These are phyloP conservation scores for Coniella vitis DNA, from an alignment of 2,329 filamentous ascomycete species.

Conservation along the genomic window DNA sequence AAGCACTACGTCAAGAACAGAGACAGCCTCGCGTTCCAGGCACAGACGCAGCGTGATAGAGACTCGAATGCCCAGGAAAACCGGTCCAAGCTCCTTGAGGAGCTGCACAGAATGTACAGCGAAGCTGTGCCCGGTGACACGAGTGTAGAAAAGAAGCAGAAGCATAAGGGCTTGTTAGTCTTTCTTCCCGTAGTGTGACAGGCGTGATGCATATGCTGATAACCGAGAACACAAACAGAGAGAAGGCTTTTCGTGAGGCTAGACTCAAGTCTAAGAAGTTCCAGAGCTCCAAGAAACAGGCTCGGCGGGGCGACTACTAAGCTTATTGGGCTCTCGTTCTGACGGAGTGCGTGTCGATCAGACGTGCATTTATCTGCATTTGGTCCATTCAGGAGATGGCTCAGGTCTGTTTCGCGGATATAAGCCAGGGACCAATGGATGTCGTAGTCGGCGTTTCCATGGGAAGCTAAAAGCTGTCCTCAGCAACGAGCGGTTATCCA, in stretches of 20 bases:
- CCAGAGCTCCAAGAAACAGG: conserved; percentile 40
- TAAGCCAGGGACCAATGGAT: no score
- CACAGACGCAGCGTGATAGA: conserved; percentile 47
- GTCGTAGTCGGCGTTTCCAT: no score
- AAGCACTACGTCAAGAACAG: conserved; percentile 46
- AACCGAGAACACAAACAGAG: conserved; percentile 28
- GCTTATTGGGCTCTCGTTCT: no score
- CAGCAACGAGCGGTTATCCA: no score
- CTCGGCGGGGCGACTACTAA: conserved; percentile 7
- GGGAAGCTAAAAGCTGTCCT: no score
- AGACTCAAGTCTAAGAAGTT: conserved; percentile 43
- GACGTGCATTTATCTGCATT: no score
- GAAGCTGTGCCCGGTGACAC: conserved; percentile 40
- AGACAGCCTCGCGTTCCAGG: conserved; percentile 48
- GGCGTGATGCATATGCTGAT: background rate
- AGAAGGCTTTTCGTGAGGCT: conserved; percentile 37
- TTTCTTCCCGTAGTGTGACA: background rate
- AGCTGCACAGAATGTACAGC: conserved; percentile 41
- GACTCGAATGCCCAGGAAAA: conserved; percentile 48
- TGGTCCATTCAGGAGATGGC: no score
- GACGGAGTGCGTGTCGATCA: no score
- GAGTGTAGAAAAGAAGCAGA: conserved; percentile 39
- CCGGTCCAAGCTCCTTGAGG: conserved; percentile 38
- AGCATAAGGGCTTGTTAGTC: conserved; percentile 41
- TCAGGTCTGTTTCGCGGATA: no score